Base-by-base conservation (phyloP, 805 yeast genomes). In the Barnettozyma californica region DNA sequence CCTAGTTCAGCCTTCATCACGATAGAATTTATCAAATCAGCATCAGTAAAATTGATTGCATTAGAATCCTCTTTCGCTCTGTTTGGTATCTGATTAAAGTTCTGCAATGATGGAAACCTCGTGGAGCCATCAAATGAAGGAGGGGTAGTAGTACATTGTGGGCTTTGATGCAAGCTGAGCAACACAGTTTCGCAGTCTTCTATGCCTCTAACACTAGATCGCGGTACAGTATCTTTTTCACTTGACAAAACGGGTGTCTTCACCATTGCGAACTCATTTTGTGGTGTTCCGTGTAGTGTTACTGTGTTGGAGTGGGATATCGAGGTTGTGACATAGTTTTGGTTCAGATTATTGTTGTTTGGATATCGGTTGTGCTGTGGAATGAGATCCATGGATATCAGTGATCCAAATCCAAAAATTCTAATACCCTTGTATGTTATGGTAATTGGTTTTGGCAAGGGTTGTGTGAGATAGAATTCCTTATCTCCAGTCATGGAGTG, bases 1-100 rank as follows among this genome's bases (percentile, higher is more conserved):
- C 57, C 57, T 3, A 56, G 13, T 35, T 57, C 57, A 5, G 58
- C 61, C 36, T 49, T 51, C 20, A 47, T 43, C 13, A 54, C 56
- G 10, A 57, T 50, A 19, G 52, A 47, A 5, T 41, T 42, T 35
- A 57, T 37, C 18, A 56, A 36, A 9, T 37, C 27, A 10, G 21
- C 14, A 37, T 20, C 41, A 37, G 26, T 37, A 23, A 37, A 37
- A 9, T 37, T 37, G 4, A 18, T 26, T 3, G 21, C 25, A 13
- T 19, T 20, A 7, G 50, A 25, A 13, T 49, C 19, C 41, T 44
- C 21, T 20, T 13, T n/a, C 13, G 9, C 2, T 21, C n/a, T 20
- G 5, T 7, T 37, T 3, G 25, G 27, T 21, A 52, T 27, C 9
- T 31, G 18, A 14, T 9, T 43, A 29, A 53, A 39, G 45, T 49